A percentile compares a stretch with the other conserved stretches of the same genome.
Conservation (phyloP, 768 basidiomycete species). For the Cubamyces sp. region DNA sequence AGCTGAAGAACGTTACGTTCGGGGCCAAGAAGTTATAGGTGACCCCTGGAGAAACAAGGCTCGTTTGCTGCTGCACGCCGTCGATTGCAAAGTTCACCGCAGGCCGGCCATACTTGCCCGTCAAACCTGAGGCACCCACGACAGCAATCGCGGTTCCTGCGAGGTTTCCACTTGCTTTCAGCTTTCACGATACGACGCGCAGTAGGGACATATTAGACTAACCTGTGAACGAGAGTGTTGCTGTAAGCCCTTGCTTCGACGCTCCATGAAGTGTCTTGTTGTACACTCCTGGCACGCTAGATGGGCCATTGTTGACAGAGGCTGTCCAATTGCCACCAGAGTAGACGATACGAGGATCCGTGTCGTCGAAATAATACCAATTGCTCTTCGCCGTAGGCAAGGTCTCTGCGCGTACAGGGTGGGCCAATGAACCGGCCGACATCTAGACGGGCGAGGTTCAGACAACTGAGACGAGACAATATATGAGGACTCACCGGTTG, state of each 20-base stretch:
- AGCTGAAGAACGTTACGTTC: slow-evolving; percentile 3
- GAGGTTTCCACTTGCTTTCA: not conserved
- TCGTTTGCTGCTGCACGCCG: not conserved
- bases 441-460: no score
- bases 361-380: not conserved
- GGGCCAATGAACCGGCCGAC: no score
- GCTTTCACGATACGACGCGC: not conserved
- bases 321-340: not conserved
- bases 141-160: not conserved
- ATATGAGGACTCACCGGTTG: no score
- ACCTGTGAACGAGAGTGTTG: not conserved
- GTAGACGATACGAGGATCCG: not conserved
- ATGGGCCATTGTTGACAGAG: not conserved
- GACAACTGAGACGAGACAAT: no score
- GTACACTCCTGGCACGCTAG: not conserved
- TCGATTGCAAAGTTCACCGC: not conserved
- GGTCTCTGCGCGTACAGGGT: no score
- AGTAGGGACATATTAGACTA: not conserved
- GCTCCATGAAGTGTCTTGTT: not conserved
- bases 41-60: not conserved
- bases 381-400: no score
- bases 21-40: not conserved
- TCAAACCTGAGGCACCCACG: not conserved
- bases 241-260: not conserved
- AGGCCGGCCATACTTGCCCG: not conserved